Base-by-base conservation (phyloP, 148 eudicot genomes). In the Vaccinium corymbosum region DNA sequence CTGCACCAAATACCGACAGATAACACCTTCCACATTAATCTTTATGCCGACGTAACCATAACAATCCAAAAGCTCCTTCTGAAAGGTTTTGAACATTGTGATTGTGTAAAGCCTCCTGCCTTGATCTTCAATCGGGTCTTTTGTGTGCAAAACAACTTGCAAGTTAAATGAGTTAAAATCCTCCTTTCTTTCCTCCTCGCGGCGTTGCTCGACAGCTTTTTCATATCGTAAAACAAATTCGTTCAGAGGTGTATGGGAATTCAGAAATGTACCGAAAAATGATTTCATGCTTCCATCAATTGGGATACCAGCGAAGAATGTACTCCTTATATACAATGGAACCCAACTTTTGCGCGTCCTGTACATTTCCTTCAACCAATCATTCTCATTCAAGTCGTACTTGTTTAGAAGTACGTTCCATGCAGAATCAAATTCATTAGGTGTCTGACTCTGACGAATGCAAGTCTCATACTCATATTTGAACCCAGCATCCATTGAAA, bases 101-200 rank as follows among this genome's bases (percentile, higher is more conserved):
- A 84, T 76, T 35, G 93, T 89, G 83, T 91, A 91, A 20, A 89
- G 89, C 76, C 88, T 83, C 76, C 90, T 80, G 25, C 93, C 87
- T 81, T 91, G 93, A 80, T 91, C 93, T 86, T 91, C 92, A 78
- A 91, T 87, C 42, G 91, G 93, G 79, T 91, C 91, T 77, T 91
- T 89, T 25, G 93, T 86, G 53, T 87, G 93, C 83, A 91, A 51
- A 80, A 83, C 90, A 19, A 87, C 83, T 88, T 88, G 90, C 86
- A 85, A 46, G 82, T 91, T 91, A 38, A 88, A 88, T 15, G 92
- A 91, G 84, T 91, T 88, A 62, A 83, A 87, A 86, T 91, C 93
- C 83, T 91, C 92, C 49, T 85, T 87, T 42, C 87, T 86, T 86
- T 91, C 93, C 82, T 91, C 93, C 78, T 91, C 92, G 3, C 88